A percentile compares a stretch with the other conserved stretches of the same genome.
These are phyloP conservation scores for Purpureocillium takamizusanense DNA, from an alignment of 2,329 filamentous ascomycete genomes.

Conservation along the genomic window DNA sequence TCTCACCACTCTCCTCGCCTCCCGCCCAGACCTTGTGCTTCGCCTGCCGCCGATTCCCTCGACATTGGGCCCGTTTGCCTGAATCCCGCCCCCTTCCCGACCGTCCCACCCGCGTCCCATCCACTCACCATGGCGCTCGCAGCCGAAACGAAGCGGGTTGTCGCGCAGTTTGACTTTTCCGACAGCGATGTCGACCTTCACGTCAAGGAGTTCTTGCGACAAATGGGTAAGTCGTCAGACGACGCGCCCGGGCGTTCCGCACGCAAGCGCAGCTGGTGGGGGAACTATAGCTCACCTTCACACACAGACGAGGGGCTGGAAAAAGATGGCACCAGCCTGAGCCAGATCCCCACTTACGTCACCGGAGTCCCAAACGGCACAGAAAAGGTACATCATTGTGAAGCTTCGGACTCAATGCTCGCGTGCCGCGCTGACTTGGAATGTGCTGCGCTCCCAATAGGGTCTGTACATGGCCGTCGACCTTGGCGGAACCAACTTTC, in stretches of 20 bases:
- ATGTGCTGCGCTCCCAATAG: conserved; percentile 34
- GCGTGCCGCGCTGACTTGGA: background rate
- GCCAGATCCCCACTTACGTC: conserved; percentile 96
- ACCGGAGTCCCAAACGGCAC: conserved; percentile 94
- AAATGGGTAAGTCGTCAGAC: conserved; percentile 61
- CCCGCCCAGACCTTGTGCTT: conserved; percentile 3
- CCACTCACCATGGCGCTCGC: conserved; percentile 52
- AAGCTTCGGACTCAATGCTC: background rate
- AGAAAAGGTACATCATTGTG: conserved; percentile 66
- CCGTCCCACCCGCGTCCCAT: conserved; percentile 42
- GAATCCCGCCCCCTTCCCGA: conserved; percentile 45
- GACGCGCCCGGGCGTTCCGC: background rate
- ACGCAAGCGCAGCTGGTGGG: background rate
- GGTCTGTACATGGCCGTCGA: conserved; percentile 95
- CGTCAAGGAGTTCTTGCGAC: conserved; percentile 74
- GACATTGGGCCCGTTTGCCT: conserved; percentile 42
- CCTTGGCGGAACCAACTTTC: conserved; percentile 96
- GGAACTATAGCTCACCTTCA: background rate
- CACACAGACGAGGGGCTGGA: conserved; percentile 67
- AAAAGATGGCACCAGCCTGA: conserved; percentile 71
- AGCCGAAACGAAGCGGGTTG: conserved; percentile 70
- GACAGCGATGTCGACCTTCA: conserved; percentile 69
- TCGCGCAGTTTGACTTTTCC: conserved; percentile 77
- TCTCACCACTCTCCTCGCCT: background rate
- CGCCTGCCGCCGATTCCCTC: conserved; percentile 19